Percentiles rank a stretch among this genome's conserved stretches.
These are phyloP conservation scores for Fusarium pseudograminearum DNA, from an alignment of 2,329 filamentous ascomycete genomes.

Conservation along the genomic window DNA sequence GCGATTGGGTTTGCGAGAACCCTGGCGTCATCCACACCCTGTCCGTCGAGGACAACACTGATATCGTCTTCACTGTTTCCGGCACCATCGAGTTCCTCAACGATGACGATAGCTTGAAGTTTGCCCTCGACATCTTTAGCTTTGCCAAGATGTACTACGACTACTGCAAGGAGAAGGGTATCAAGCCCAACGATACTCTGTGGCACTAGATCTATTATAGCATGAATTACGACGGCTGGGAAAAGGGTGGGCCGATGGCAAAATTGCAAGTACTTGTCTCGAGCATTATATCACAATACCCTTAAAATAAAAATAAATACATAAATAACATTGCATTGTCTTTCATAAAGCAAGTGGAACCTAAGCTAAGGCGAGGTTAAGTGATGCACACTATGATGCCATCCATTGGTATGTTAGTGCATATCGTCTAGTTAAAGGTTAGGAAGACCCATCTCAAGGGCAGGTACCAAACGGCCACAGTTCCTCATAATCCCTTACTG, in stretches of 20 bases:
- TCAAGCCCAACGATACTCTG: constrained; percentile 33
- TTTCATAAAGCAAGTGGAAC: not conserved
- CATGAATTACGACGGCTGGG: not conserved
- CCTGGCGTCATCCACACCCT: constrained; percentile 44
- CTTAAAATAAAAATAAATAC: not conserved
- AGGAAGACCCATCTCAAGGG: not conserved
- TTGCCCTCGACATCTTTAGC: constrained; percentile 42
- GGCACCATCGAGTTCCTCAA: constrained; percentile 46
- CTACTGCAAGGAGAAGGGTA: constrained; percentile 30
- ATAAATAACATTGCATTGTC: not conserved
- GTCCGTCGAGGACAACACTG: constrained; percentile 40
- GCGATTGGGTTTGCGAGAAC: constrained; percentile 46
- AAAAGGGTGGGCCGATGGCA: not conserved
- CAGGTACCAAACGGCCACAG: rapidly evolving
- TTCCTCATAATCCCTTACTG: not conserved
- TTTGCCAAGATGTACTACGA: constrained; percentile 41
- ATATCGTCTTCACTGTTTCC: constrained; percentile 45
- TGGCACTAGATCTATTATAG: constrained; percentile 25
- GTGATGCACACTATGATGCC: not conserved
- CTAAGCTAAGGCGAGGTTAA: not conserved
- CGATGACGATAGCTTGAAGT: constrained; percentile 43
- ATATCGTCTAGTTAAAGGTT: rapidly evolving
- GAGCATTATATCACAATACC: constrained; percentile 6
- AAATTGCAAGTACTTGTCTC: not conserved
- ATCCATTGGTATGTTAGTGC: not conserved